Percentiles rank a stretch among this genome's conserved stretches.
phyloP scores from a whole-genome alignment of 2,329 filamentous ascomycete species.

The Hyphodiscus sp. region DNA sequence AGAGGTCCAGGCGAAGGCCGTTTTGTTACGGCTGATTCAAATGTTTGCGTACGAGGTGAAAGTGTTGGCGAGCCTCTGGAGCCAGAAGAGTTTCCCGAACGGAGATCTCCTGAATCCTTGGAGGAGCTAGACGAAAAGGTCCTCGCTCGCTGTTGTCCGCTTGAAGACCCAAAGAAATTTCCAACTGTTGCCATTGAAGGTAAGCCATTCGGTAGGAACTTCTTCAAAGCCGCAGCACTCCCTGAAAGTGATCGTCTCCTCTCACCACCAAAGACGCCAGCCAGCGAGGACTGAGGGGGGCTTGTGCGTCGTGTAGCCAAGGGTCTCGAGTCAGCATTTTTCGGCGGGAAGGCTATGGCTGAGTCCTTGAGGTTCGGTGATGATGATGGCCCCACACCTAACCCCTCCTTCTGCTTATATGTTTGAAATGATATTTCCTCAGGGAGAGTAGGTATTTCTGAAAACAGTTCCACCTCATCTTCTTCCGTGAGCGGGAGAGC shows the following conservation, averaged over 20 bases:
- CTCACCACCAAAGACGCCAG: slow-evolving; percentile 37
- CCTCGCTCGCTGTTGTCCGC: slow-evolving; percentile 11
- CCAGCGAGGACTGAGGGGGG: slow-evolving; percentile 33
- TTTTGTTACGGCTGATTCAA: slow-evolving; percentile 1
- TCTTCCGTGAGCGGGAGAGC: background rate
- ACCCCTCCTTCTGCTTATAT: slow-evolving; percentile 23
- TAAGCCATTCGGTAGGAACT: slow-evolving; percentile 46
- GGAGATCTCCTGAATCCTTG: slow-evolving; percentile 2
- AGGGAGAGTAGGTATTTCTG: background rate
- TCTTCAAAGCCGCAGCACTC: slow-evolving; percentile 51
- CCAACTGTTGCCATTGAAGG: slow-evolving; percentile 37
- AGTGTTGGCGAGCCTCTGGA: background rate
- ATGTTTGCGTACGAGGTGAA: slow-evolving; percentile 4
- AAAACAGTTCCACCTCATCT: background rate
- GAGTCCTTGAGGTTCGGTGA: slow-evolving; percentile 22
- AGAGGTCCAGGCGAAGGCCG: background rate
- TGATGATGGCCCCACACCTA: slow-evolving; percentile 20
- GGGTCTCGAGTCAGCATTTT: slow-evolving; percentile 37
- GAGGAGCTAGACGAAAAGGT: slow-evolving; percentile 5
- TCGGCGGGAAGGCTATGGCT: slow-evolving; percentile 28
- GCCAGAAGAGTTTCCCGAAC: slow-evolving; percentile 5
- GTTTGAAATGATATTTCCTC: slow-evolving; percentile 6
- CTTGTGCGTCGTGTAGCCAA: slow-evolving; percentile 29
- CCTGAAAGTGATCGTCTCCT: slow-evolving; percentile 46
- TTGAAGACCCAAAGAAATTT: slow-evolving; percentile 25